Evolutionary conservation across 495 filamentous ascomycete species (phyloP).

Genomic region (Durotheca rogersii): DNA sequence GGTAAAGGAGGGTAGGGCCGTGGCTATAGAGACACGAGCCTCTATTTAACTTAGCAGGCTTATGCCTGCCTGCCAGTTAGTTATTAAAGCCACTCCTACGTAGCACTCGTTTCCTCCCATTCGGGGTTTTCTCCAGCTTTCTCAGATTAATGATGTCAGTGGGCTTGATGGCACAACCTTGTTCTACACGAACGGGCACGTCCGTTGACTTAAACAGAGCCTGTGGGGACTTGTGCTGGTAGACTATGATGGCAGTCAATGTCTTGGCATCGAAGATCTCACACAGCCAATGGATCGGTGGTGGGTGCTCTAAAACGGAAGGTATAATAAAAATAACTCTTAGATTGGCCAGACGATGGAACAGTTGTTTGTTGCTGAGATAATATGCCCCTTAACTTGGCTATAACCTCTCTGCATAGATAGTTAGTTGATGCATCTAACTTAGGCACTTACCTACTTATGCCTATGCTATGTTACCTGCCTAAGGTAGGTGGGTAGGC

Average conservation of each 20-base stretch:
- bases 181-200: conserved; percentile 18
- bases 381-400: not conserved
- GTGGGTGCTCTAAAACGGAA: conserved; percentile 20
- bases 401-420: not conserved
- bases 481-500: too few relatives aligned
- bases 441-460: too few relatives aligned
- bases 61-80: too few relatives aligned
- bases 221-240: conserved; percentile 19
- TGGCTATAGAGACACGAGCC: not conserved
- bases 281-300: conserved; percentile 17
- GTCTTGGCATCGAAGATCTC: conserved; percentile 29
- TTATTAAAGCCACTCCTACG: not conserved
- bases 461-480: too few relatives aligned
- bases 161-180: conserved; percentile 21
- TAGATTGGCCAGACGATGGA: too few relatives aligned
- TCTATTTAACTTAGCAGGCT: too few relatives aligned
- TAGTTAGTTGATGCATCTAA: too few relatives aligned
- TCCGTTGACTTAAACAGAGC: conserved; percentile 13
- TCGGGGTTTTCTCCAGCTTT: too few relatives aligned
- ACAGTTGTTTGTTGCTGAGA: not conserved
- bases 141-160: conserved; percentile 23
- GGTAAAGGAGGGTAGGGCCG: too few relatives aligned
- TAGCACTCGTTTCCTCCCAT: too few relatives aligned
- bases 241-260: conserved; percentile 4
- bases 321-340: too few relatives aligned